Conservation (phyloP, 2,329 filamentous ascomycete genomes). For the Fusarium robinianum region DNA sequence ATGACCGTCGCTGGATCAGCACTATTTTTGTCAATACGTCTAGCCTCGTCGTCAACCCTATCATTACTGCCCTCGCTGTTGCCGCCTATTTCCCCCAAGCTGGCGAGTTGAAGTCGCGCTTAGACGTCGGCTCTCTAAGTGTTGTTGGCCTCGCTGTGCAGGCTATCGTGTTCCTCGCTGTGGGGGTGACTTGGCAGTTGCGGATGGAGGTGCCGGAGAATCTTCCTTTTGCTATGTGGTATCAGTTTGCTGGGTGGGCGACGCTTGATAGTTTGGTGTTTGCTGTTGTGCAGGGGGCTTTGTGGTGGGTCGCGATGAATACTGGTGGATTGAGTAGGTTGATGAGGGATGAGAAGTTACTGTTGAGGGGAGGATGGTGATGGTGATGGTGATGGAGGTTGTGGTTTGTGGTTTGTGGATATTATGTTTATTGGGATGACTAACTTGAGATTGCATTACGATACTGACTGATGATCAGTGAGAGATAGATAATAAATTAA, state of each 20-base stretch:
- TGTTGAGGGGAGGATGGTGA: too few relatives aligned
- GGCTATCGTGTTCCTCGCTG: neutral
- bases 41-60: neutral
- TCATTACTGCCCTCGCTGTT: neutral
- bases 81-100: neutral
- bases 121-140: neutral
- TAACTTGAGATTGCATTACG: too few relatives aligned
- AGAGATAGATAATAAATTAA: too few relatives aligned
- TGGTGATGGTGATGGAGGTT: too few relatives aligned
- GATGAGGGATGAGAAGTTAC: too few relatives aligned
- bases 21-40: neutral
- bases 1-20: neutral
- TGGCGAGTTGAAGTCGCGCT: constrained; percentile 1
- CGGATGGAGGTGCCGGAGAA: neutral
- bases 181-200: neutral
- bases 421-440: too few relatives aligned
- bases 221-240: neutral
- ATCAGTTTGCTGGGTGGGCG: neutral
- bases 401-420: too few relatives aligned
- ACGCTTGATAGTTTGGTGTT: neutral
- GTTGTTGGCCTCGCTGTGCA: neutral
- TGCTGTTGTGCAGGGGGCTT: neutral
- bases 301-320: too few relatives aligned
- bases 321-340: too few relatives aligned
- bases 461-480: too few relatives aligned